Base-by-base conservation (phyloP, 208 protist genomes). In the Trichomonas vaginalis region DNA sequence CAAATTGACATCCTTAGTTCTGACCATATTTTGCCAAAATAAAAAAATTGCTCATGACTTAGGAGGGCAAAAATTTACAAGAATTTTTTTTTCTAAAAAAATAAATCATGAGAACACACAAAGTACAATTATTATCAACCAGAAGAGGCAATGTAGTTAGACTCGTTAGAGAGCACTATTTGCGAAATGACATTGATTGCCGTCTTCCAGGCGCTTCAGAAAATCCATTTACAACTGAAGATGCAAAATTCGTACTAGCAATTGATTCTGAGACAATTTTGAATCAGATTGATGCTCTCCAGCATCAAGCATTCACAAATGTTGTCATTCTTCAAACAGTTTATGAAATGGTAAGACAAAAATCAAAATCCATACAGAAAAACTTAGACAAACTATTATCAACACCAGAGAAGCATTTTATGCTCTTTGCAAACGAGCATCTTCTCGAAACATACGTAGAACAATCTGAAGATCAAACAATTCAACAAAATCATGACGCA, bases 161-260 rank as follows among this genome's bases (percentile, higher is more conserved):
- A 51, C 86, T 92, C 17, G 17, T 45, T 51, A 42, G 86, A 9
- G 86, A 92, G 45, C 86, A 92, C 40, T 92, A 92, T 39, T 45
- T 92, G 12, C 39, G 86, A 51, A 45, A 92, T 51, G 86, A 92
- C n/a, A 92, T 92, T 51, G 86, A 92, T 51, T 92, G 86, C 15
- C 40, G 45, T 39, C 40, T 92, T 92, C 86, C 86, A 35, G 45
- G 32, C 8, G 6, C 17, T 51, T 92, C 86, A 8, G 82, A 88
- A n/a, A 47, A 45, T 45, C 82, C 82, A 47, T 88, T 88, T 42
- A 88, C 82, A 88, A 88, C 82, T 35, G 40, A 45, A 88, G 86
- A 92, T 9, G 86, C 86, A 48, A n/a, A 92, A 51, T 92, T 48
- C 56, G 86, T 92, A 51, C 37, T 92, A 9, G 86, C 46, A 17